phyloP scores from a whole-genome alignment of 2,329 filamentous ascomycete genomes.

The Xylariaceae sp. region DNA sequence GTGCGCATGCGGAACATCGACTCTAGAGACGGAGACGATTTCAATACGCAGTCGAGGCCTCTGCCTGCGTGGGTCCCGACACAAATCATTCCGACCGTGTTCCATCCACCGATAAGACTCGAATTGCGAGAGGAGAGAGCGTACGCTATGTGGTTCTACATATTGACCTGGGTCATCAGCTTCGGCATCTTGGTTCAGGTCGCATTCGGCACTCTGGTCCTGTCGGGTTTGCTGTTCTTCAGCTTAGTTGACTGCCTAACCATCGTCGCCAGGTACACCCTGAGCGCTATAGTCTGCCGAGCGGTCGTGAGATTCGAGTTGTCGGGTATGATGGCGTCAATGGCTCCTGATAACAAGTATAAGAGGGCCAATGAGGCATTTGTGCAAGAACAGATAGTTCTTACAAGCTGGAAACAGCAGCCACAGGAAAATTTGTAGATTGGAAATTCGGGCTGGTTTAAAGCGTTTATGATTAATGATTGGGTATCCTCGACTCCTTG shows the following conservation, averaged over 20 bases:
- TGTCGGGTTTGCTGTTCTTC: conserved; percentile 38
- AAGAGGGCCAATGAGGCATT: not conserved
- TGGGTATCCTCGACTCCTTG: too few species aligned
- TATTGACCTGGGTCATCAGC: conserved; percentile 31
- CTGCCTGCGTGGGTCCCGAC: conserved; percentile 24
- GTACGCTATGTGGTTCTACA: conserved; percentile 24
- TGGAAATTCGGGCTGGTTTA: too few species aligned
- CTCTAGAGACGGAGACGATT: not conserved
- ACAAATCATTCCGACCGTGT: conserved; percentile 32
- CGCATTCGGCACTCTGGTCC: conserved; percentile 35
- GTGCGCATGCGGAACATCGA: conserved; percentile 17
- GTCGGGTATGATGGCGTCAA: conserved; percentile 26
- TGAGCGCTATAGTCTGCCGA: conserved; percentile 28
- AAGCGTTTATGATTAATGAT: too few species aligned
- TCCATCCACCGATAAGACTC: conserved; percentile 29
- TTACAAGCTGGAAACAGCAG: conserved; percentile 21
- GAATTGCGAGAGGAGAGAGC: conserved; percentile 17
- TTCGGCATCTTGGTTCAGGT: conserved; percentile 33
- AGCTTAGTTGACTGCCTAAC: conserved; percentile 25
- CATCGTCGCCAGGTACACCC: conserved; percentile 26
- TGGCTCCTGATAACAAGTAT: not conserved
- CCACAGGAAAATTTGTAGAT: too few species aligned
- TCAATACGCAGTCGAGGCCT: not conserved
- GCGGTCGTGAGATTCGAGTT: conserved; percentile 30
- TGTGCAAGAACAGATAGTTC: conserved; percentile 13